A percentile compares a stretch with the other conserved stretches of the same genome.
These are phyloP conservation scores for Trypanosoma mega DNA, from an alignment of 208 protist species.

Conservation along the genomic window DNA sequence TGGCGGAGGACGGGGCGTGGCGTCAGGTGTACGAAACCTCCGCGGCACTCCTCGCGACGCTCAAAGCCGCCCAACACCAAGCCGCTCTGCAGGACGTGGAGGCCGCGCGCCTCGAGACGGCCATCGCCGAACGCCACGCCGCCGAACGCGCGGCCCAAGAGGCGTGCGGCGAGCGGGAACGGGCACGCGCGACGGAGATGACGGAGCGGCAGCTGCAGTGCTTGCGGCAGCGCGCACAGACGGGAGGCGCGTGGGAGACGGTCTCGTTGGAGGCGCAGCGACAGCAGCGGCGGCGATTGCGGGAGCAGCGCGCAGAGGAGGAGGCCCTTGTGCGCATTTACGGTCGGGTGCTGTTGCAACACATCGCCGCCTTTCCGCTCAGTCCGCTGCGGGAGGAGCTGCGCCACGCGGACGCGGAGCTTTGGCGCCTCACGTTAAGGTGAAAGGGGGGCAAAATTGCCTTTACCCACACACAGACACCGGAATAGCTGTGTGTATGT, in stretches of 20 bases:
- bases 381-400: slow-evolving; percentile 13
- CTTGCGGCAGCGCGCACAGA: no score
- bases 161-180: background rate
- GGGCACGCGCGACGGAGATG: background rate
- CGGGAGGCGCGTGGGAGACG: no score
- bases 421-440: background rate
- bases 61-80: slow-evolving; percentile 1
- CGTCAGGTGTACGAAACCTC: slow-evolving; percentile 1
- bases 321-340: slow-evolving; percentile 10
- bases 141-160: background rate
- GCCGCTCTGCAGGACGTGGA: slow-evolving; percentile 12
- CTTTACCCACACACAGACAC: no score
- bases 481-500: no score
- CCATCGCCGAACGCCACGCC: background rate
- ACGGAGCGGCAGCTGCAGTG: slow-evolving; percentile 10
- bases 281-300: slow-evolving; percentile 4
- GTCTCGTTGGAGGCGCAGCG: no score
- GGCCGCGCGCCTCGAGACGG: slow-evolving; percentile 2
- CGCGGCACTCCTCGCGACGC: background rate
- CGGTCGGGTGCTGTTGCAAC: slow-evolving; percentile 1
- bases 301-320: slow-evolving; percentile 4
- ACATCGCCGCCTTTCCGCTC: slow-evolving; percentile 3
- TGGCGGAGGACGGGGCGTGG: slow-evolving; percentile 9
- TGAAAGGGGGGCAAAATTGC: background rate
- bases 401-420: slow-evolving; percentile 3